phyloP scores from a whole-genome alignment of 75 land plant species.

The Picea sitchensis region DNA sequence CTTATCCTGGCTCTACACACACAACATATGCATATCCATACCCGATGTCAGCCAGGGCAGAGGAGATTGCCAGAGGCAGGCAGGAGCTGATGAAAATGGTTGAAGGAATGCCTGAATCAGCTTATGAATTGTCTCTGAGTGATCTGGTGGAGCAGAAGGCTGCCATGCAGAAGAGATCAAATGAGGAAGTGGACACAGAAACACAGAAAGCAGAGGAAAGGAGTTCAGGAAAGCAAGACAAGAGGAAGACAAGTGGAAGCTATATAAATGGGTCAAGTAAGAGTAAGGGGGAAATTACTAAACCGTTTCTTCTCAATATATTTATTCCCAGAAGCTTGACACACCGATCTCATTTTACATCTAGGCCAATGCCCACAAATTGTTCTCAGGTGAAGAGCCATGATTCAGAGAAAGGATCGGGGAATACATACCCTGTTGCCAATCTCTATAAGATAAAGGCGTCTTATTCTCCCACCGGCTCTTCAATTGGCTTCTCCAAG shows the following conservation, averaged over 20 bases:
- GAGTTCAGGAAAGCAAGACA: slow-evolving; percentile 1
- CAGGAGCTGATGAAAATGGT: slow-evolving; percentile 26
- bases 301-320: slow-evolving; percentile 9
- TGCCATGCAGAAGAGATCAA: not conserved
- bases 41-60: slow-evolving; percentile 20
- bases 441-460: not conserved
- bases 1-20: not conserved
- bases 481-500: slow-evolving; percentile 11
- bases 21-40: not conserved
- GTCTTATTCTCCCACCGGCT: not conserved
- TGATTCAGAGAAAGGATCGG: slow-evolving; percentile 4
- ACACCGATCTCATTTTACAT: not conserved
- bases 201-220: not conserved
- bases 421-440: not conserved
- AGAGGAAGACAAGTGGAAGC: not conserved
- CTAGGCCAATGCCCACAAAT: not conserved
- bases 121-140: slow-evolving; percentile 25
- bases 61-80: slow-evolving; percentile 25
- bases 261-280: not conserved
- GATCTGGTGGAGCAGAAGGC: slow-evolving; percentile 27
- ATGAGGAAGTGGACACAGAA: not conserved
- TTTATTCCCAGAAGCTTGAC: slow-evolving; percentile 9
- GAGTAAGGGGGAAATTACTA: not conserved
- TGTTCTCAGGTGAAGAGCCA: not conserved
- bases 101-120: slow-evolving; percentile 21